Percentiles rank a stretch among this genome's conserved stretches.
Conservation (phyloP, 2,329 filamentous ascomycete genomes). For the Mariannaea elegans region DNA sequence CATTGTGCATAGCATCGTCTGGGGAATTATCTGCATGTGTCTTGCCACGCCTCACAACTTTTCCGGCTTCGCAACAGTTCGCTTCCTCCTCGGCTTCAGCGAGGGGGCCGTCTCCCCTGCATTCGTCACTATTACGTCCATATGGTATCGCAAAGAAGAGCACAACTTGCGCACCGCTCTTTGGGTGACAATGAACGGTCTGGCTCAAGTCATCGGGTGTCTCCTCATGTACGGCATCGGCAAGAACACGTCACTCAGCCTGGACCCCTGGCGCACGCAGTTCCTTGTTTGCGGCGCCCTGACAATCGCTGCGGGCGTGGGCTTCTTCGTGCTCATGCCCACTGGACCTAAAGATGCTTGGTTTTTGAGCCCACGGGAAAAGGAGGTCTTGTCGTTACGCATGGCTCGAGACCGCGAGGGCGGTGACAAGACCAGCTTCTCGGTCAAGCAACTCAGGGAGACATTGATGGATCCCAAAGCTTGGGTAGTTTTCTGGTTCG, state of each 20-base stretch:
- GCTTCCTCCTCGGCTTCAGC: slow-evolving; percentile 53
- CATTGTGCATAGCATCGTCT: slow-evolving; percentile 46
- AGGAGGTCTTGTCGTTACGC: slow-evolving; percentile 48
- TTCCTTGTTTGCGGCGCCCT: slow-evolving; percentile 61
- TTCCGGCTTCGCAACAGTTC: slow-evolving; percentile 49
- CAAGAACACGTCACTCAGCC: slow-evolving; percentile 40
- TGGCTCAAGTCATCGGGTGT: slow-evolving; percentile 23
- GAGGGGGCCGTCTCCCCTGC: slow-evolving; percentile 23
- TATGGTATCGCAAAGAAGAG: slow-evolving; percentile 24
- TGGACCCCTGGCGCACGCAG: slow-evolving; percentile 57
- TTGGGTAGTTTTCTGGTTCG: slow-evolving; percentile 39
- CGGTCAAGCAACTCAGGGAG: slow-evolving; percentile 53
- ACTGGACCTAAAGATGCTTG: slow-evolving; percentile 55
- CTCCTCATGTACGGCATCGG: slow-evolving; percentile 49
- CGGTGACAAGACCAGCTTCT: slow-evolving; percentile 53
- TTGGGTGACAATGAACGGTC: slow-evolving; percentile 25
- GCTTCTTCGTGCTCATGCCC: slow-evolving; percentile 59
- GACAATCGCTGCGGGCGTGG: slow-evolving; percentile 52
- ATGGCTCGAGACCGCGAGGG: slow-evolving; percentile 45
- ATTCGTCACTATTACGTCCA: slow-evolving; percentile 23
- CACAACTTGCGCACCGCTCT: slow-evolving; percentile 19
- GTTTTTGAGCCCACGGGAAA: slow-evolving; percentile 57
- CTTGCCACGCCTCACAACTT: slow-evolving; percentile 52
- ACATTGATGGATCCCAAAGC: slow-evolving; percentile 53
- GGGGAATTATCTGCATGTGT: slow-evolving; percentile 55